Evolutionary conservation across 805 yeast genomes (phyloP).

Genomic region (Tanozyma kutaoensis): DNA sequence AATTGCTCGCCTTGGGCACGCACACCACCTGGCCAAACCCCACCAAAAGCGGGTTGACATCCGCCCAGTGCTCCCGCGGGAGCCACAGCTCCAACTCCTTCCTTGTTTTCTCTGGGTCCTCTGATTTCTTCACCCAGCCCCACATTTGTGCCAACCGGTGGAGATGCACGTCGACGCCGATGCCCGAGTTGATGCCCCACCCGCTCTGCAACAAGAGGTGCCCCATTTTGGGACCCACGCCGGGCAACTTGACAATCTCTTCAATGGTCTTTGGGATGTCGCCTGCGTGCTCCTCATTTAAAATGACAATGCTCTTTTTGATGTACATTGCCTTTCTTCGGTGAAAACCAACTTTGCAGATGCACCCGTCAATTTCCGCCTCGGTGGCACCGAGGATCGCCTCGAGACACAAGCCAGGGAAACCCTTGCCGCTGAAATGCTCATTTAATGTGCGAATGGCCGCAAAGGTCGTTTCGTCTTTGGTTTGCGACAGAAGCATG

Average conservation of each 20-base stretch:
- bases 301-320: conserved; percentile 42
- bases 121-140: conserved; percentile 48
- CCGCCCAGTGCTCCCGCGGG: conserved; percentile 64
- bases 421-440: conserved; percentile 26
- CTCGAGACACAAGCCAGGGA: conserved; percentile 43
- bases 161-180: conserved; percentile 92
- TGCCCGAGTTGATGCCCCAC: conserved; percentile 66
- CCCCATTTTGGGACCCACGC: conserved; percentile 96
- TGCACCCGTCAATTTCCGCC: conserved; percentile 44
- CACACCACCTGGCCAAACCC: conserved; percentile 93
- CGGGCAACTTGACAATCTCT: conserved; percentile 62
- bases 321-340: conserved; percentile 63
- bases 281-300: conserved; percentile 35
- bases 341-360: conserved; percentile 82
- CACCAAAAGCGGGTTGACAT: conserved; percentile 74
- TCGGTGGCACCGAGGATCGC: conserved; percentile 39
- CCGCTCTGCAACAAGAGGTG: conserved; percentile 68
- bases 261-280: conserved; percentile 66
- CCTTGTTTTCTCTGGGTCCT: conserved; percentile 70
- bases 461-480: conserved; percentile 69
- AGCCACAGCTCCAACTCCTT: conserved; percentile 59
- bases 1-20: conserved; percentile 52
- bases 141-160: conserved; percentile 70
- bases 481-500: conserved; percentile 86
- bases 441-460: conserved; percentile 54